Percentiles rank a stretch among this genome's conserved stretches.
Conservation (phyloP, 2,329 filamentous ascomycete species). For the Alternaria sp. region DNA sequence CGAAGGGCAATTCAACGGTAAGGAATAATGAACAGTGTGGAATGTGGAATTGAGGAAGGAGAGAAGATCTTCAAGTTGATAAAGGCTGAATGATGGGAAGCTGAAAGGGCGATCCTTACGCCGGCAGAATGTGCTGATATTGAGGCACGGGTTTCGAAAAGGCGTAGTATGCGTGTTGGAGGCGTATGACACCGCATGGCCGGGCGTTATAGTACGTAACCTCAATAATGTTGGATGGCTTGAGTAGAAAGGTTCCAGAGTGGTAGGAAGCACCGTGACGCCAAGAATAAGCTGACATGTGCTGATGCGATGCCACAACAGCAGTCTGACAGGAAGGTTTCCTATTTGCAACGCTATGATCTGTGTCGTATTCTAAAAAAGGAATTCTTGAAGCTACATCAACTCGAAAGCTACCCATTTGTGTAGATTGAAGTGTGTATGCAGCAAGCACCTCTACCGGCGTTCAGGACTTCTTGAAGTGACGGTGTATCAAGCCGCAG, state of each 20-base stretch:
- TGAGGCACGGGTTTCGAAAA: neutral
- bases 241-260: neutral
- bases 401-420: neutral
- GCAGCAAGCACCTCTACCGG: accelerated
- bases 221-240: neutral
- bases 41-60: neutral
- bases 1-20: neutral
- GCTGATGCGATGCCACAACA: neutral
- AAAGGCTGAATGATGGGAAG: neutral
- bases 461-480: slow-evolving; percentile 26
- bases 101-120: neutral
- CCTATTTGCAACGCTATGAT: neutral
- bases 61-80: neutral
- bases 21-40: neutral
- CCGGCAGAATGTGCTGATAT: neutral
- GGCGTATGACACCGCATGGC: neutral
- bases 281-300: neutral
- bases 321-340: neutral
- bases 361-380: neutral
- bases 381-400: neutral
- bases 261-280: neutral
- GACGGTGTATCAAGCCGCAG: slow-evolving; percentile 65
- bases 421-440: neutral
- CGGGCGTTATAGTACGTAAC: neutral
- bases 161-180: neutral